Base-by-base conservation (phyloP, 495 filamentous ascomycete species). In the Neurospora terricola region DNA sequence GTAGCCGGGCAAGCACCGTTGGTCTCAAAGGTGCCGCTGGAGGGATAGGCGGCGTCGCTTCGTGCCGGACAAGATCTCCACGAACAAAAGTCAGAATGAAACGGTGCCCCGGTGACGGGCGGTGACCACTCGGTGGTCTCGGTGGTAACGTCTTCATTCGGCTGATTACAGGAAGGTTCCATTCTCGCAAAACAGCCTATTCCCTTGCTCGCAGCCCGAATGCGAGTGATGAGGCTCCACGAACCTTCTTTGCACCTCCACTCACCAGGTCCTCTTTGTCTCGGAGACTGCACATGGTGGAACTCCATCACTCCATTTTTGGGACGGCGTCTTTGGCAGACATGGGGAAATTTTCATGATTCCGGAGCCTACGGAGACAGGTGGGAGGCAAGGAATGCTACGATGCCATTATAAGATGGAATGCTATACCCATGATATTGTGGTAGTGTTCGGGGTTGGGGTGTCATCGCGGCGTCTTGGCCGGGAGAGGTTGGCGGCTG, bases 11-110 rank as follows among this genome's bases (percentile, higher is more conserved):
- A 83, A 0, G 77, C 70, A 0, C 75, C 79, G 1, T 76, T 77
- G 37, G 72, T 69, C 70, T 82, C 81, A 34, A 82, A 81, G 0
- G 77, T 81, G 5, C 81, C 79, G 34, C 69, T 76, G 37, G 54
- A 69, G 38, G 82, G 80, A 73, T 84, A 84, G 27, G 82, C 4
- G 21, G 45, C 8, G 21, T 12, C 5, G 45, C 45, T 54, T 54
- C 4, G 10, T 12, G 21, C 21, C 45, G 21, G 10, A 27, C 10
- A 2, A 12, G 45, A 54, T 23, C 10, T 21, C 21, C 45, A 27
- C 18, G 18, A 45, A 45, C 8, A 45, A 45, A 45, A n/a, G 3
- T 45, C 42, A 4, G 16, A n/a, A 45, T n/a, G 8, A n/a, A 45
- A n/a, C 18, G 3, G 18, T 45, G 18, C 18, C 3, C 18, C 7